Evolutionary conservation across 2,329 filamentous ascomycete species (phyloP), one percentile per base, ranked within the genome.

Genomic region (Colletotrichum lupini): DNA sequence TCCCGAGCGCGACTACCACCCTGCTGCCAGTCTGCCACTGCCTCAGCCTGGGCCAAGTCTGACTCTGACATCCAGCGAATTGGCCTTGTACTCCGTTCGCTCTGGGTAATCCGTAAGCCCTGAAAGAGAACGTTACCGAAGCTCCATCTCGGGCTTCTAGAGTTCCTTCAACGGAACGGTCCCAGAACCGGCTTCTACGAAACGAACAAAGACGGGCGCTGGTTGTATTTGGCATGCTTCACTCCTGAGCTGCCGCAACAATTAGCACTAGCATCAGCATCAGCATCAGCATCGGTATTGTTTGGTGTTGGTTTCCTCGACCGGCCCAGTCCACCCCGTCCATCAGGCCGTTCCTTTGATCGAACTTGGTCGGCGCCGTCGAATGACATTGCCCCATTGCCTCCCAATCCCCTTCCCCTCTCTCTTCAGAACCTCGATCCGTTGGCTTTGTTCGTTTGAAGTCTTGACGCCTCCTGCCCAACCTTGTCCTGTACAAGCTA

Each of bases 1-100:
- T 61, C 67, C 57, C 61, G 46, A 46, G 70, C 62, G 46, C 66
- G 42, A 73, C 71, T 55, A 53, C 53, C 67, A 66, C 30, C 53
- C 52, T 61, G 55, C 55, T 55, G 37, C 37, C 67, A 66, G 19
- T 37, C 52, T 61, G 55, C 42, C 60, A 16, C 14, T 14, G 8
- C 28, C 52, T 42, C 37, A 42, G 37, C 14, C 42, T 28, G 35
- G 37, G 30, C 64, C 52, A 57, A 24, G 59, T 60, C 35, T 19
- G 56, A 24, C n/a, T 62, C 24, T 62, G 71, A 52, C 67, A 61
- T 49, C 58, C 37, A 53, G 42, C 67, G 55, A 65, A 65, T 49
- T 67, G 66, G 57, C 8, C 24, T 16, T 42, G 12, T 42, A 42
- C 35, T 14, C 35, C 5, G 35, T 42, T 16, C 14, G 37, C 37